Base-by-base conservation (phyloP, 169 alveolate species). In the Cryptosporidium parvum region DNA sequence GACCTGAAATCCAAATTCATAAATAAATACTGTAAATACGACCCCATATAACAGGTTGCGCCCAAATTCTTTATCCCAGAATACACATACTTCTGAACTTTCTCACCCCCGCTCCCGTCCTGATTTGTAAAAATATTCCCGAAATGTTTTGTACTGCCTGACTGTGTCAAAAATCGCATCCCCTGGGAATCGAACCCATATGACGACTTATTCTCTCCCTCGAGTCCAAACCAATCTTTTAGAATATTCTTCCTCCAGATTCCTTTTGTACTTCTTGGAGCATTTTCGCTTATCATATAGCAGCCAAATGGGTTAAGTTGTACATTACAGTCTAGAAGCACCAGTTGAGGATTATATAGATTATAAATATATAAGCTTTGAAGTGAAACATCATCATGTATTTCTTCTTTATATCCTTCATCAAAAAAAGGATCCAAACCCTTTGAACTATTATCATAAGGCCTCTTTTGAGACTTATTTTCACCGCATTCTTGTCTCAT, bases 1-100 rank as follows among this genome's bases (percentile, higher is more conserved):
- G 89, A 80, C 35, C 89, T 80, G 39, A 80, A 80, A 31, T 80
- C 89, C 42, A 80, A 62, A 80, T 80, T 80, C 89, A 80, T 80
- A 80, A 80, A 80, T 39, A 80, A 80, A 80, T 80, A 80, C 26
- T 80, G 89, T 31, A 80, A 51, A 80, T 80, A 80, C 7, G 89
- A 80, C 45, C 89, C 89, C 89, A 80, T 80, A 62, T 80, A 80
- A 44, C 89, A 80, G 1, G 89, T 80, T 8, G 89, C 89, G 21
- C 89, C 89, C 21, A 80, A 39, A 67, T 80, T 80, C 42, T 65
- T 59, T 26, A 80, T 80, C 67, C 89, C 89, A 12, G 89, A 80
- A 48, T 80, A 80, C n/a, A 62, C 75, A 67, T 80, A 80, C 29
- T 59, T 80, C 39, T 69, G 58, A 23, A 26, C 31, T 31, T 48